These are phyloP conservation scores for Apiotrichum domesticum DNA, from an alignment of 1,284 basidiomycete genomes.

Conservation along the genomic window DNA sequence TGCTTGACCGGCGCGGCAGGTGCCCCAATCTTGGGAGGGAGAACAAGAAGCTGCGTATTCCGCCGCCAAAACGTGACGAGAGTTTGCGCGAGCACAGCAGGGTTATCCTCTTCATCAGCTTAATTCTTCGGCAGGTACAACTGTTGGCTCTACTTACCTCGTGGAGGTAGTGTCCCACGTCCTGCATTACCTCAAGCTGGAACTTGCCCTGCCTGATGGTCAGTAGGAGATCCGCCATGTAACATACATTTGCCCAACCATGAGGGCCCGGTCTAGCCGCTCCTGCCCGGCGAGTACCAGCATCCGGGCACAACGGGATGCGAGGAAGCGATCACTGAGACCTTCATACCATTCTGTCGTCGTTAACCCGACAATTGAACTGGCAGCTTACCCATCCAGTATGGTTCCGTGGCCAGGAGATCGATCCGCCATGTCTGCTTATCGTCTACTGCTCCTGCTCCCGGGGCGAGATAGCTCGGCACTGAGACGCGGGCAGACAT, in stretches of 20 bases:
- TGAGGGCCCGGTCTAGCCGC: constrained; percentile 82
- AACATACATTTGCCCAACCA: constrained; percentile 88
- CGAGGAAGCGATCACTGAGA: constrained; percentile 71
- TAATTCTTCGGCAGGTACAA: background rate
- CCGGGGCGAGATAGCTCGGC: constrained; percentile 62
- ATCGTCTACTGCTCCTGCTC: constrained; percentile 19
- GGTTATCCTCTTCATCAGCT: constrained; percentile 59
- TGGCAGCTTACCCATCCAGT: constrained; percentile 67
- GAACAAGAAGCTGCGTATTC: constrained; percentile 67
- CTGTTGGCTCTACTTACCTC: constrained; percentile 56
- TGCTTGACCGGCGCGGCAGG: constrained; percentile 53
- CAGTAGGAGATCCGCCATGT: background rate
- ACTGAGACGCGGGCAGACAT: constrained; percentile 78
- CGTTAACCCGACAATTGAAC: background rate
- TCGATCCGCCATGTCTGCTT: constrained; percentile 71
- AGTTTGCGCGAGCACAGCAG: constrained; percentile 67
- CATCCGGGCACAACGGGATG: constrained; percentile 69
- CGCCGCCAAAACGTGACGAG: constrained; percentile 84
- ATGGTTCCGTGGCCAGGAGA: constrained; percentile 74
- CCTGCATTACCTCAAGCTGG: constrained; percentile 79
- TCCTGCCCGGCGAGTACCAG: constrained; percentile 90
- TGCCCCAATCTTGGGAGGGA: constrained; percentile 46
- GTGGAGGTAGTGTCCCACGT: constrained; percentile 88
- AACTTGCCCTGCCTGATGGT: constrained; percentile 73
- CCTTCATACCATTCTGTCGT: constrained; percentile 81